Evolutionary conservation across 192 early-diverging fungal genomes (phyloP), one percentile per base, ranked within the genome.

Genomic region (Entomortierella chlamydospora): DNA sequence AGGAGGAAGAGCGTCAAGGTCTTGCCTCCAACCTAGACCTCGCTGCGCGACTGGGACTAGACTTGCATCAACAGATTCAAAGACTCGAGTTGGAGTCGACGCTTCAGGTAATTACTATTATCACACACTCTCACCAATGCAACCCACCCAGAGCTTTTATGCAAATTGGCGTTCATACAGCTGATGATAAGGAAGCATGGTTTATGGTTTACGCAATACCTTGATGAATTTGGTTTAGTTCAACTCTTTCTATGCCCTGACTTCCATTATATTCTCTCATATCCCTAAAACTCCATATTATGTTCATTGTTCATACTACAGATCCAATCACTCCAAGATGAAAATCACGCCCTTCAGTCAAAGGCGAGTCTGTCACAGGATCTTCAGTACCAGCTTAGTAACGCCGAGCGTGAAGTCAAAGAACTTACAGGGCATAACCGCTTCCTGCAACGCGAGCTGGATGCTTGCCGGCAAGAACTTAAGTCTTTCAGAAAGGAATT

Each of bases 21-120:
- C 83, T 90, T 17, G 83, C 83, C 4, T 77, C 79, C 28, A 85
- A 90, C 57, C 52, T 90, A 29, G 87, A 90, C 47, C 81, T 87
- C 25, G 88, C 88, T 25, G 88, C 88, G 13, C 81, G 87, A n/a
- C 70, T 90, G 31, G 88, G 88, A n/a, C 63, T 90, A 9, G 88
- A 81, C 31, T 83, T 90, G 18, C 87, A 87, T 25, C 71, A 87
- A 49, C 83, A 86, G 69, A 66, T 84, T 28, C 86, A 87, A 63
- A 57, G 81, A 47, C 64, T 60, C 12, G 83, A 84, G 41, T 52
- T 63, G 25, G 79, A 84, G 23, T 71, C 79, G 4, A 64, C 76
- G 33, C 42, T 63, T 4, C 81, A 78, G 72, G 82, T 83, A 67
- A 29, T 26, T 28, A 57, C 29, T 31, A 28, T 25, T 34, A n/a